phyloP scores from a whole-genome alignment of 2,329 filamentous ascomycete genomes.

The Epichloe amarillans region DNA sequence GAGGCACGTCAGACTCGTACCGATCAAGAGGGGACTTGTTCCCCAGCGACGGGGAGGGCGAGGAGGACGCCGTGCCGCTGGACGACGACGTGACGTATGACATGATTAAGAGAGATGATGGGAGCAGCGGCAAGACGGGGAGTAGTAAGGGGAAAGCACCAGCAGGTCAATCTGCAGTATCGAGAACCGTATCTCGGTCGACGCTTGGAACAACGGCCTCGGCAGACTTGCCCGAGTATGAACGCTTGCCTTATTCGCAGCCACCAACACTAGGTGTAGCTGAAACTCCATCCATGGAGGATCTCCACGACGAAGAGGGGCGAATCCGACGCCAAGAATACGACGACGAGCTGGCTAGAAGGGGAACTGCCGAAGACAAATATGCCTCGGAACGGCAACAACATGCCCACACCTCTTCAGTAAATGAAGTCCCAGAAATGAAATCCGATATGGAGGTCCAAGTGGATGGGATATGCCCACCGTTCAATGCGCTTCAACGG shows the following conservation, averaged over 20 bases:
- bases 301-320: slow-evolving; percentile 41
- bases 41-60: slow-evolving; percentile 71
- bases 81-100: slow-evolving; percentile 86
- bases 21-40: slow-evolving; percentile 84
- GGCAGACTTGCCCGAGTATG: slow-evolving; percentile 16
- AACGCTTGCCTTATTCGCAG: slow-evolving; percentile 16
- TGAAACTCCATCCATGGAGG: slow-evolving; percentile 32
- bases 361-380: slow-evolving; percentile 36
- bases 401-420: slow-evolving; percentile 6
- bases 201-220: slow-evolving; percentile 35
- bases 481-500: slow-evolving; percentile 5
- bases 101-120: slow-evolving; percentile 64
- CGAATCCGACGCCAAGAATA: slow-evolving; percentile 37
- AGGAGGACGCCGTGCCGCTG: slow-evolving; percentile 84
- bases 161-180: slow-evolving; percentile 20
- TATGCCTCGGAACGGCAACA: slow-evolving; percentile 39
- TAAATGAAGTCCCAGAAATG: slow-evolving; percentile 7
- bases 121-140: slow-evolving; percentile 44
- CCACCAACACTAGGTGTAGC: slow-evolving; percentile 24
- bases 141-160: slow-evolving; percentile 47
- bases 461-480: slow-evolving; percentile 16
- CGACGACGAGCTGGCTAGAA: slow-evolving; percentile 36
- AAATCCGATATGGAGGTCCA: slow-evolving; percentile 15
- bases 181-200: slow-evolving; percentile 45
- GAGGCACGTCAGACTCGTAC: slow-evolving; percentile 71